phyloP scores from a whole-genome alignment of 2,329 filamentous ascomycete species.

The Aspergillus sp. region DNA sequence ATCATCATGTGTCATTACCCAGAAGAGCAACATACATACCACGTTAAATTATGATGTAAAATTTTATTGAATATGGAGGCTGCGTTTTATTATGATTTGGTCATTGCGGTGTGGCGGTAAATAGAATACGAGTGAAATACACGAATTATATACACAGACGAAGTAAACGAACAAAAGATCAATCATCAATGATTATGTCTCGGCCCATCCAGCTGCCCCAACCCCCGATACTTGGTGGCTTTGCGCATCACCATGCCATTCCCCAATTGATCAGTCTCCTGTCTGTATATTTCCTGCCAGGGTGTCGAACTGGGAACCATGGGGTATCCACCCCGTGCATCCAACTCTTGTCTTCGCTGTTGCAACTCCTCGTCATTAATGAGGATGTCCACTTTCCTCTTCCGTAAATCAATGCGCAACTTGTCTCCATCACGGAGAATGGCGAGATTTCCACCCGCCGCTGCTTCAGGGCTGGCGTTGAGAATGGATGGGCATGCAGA shows the following conservation, averaged over 20 bases:
- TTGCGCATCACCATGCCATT: constrained; percentile 46
- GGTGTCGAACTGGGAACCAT: constrained; percentile 43
- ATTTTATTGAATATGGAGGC: no score
- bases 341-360: constrained; percentile 33
- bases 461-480: constrained; percentile 54
- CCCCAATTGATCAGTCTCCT: constrained; percentile 42
- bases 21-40: no score
- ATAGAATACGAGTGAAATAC: no score
- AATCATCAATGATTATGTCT: constrained; percentile 41
- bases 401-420: constrained; percentile 47
- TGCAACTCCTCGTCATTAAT: constrained; percentile 39
- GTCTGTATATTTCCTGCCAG: constrained; percentile 49
- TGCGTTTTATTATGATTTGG: no score
- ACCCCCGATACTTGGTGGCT: constrained; percentile 44
- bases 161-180: not conserved
- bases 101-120: no score
- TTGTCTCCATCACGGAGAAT: constrained; percentile 47
- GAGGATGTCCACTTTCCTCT: constrained; percentile 47
- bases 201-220: constrained; percentile 38
- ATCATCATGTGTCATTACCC: no score
- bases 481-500: constrained; percentile 52
- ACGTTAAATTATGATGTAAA: no score
- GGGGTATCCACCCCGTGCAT: constrained; percentile 34
- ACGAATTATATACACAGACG: no score
- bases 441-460: constrained; percentile 50